Percentiles rank a stretch among this genome's conserved stretches.
phyloP scores from a whole-genome alignment of 768 basidiomycete genomes.

The Leccinellum albellum region DNA sequence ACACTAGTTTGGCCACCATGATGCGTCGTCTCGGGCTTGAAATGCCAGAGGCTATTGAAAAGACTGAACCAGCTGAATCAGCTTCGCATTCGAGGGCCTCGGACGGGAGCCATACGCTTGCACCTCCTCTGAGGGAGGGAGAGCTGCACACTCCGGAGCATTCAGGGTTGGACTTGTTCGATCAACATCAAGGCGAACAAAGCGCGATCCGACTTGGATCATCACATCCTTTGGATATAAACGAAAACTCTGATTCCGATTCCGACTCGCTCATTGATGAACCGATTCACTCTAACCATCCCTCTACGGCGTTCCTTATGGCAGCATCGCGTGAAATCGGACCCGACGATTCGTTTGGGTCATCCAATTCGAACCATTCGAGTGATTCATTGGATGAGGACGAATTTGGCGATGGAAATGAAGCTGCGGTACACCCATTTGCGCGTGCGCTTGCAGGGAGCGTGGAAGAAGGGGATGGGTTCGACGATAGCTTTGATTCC shows the following conservation, averaged over 20 bases:
- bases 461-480: slow-evolving; percentile 38
- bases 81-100: slow-evolving; percentile 9
- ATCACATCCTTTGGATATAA: slow-evolving; percentile 3
- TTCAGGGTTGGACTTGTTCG: slow-evolving; percentile 23
- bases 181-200: slow-evolving; percentile 25
- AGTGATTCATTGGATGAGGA: slow-evolving; percentile 54
- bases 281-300: slow-evolving; percentile 56
- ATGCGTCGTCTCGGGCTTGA: slow-evolving; percentile 58
- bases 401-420: slow-evolving; percentile 32
- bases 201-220: slow-evolving; percentile 11
- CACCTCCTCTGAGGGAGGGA: slow-evolving; percentile 3
- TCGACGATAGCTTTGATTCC: slow-evolving; percentile 53
- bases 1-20: slow-evolving; percentile 65
- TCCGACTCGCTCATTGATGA: slow-evolving; percentile 57
- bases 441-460: slow-evolving; percentile 35
- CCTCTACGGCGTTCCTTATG: slow-evolving; percentile 70
- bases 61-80: slow-evolving; percentile 10
- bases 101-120: not conserved
- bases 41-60: slow-evolving; percentile 33
- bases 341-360: slow-evolving; percentile 35
- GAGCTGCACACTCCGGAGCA: slow-evolving; percentile 22
- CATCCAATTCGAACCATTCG: slow-evolving; percentile 58
- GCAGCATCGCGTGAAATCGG: slow-evolving; percentile 38
- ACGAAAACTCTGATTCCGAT: slow-evolving; percentile 35
- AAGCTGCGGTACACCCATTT: slow-evolving; percentile 57